Conservation (phyloP, 495 filamentous ascomycete species). For the Penicillium diatomitis region DNA sequence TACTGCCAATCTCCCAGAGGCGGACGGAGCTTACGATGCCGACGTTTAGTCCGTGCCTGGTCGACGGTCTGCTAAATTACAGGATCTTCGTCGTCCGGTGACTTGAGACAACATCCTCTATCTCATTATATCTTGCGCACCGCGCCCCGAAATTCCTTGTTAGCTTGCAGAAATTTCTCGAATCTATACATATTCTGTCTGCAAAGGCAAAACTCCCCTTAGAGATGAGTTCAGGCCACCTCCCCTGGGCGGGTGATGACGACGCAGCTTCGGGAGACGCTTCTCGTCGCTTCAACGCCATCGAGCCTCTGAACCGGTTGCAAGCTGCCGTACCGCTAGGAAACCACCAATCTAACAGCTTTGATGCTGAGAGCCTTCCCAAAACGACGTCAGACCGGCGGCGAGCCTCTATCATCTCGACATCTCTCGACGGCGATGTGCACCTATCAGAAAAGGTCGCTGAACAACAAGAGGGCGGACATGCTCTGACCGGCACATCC, state of each 20-base stretch:
- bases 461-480: conserved; percentile 5
- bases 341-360: not conserved
- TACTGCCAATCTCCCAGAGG: no score
- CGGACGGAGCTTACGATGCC: no score
- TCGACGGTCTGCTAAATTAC: no score
- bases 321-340: conserved; percentile 1
- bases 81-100: no score
- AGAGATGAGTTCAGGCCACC: conserved; percentile 1
- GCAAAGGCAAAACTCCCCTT: not conserved
- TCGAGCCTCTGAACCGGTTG: conserved; percentile 10
- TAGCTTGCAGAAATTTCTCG: no score
- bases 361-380: conserved; percentile 6
- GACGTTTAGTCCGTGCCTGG: no score
- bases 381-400: conserved; percentile 13
- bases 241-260: not conserved
- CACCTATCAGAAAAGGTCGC: conserved; percentile 19
- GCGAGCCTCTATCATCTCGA: conserved; percentile 9
- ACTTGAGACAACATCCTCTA: no score
- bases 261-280: conserved; percentile 1
- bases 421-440: conserved; percentile 18
- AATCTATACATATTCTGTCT: no score
- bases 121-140: no score
- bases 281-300: conserved; percentile 12
- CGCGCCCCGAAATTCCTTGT: no score
- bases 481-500: not conserved